Evolutionary conservation across 345 rosid species (phyloP).

Genomic region (Brassica juncea): DNA sequence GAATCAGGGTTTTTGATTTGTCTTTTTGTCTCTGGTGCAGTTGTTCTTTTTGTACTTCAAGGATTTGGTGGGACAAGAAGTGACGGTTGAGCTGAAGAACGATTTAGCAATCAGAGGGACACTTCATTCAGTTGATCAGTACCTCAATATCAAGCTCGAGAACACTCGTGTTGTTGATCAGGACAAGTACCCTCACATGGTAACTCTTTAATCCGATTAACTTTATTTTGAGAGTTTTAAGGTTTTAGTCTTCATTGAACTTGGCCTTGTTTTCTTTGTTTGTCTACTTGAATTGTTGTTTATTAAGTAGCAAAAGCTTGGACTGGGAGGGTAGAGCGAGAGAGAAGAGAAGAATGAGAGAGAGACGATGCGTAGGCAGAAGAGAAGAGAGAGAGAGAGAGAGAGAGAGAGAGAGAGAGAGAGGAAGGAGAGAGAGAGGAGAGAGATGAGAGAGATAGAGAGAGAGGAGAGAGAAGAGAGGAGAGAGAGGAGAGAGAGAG

Average conservation of each 20-base stretch:
- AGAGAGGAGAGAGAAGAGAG: too few relatives aligned
- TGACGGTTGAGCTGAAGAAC: slow-evolving; percentile 97
- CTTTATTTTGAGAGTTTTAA: not conserved
- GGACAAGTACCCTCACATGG: slow-evolving; percentile 99
- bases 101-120: slow-evolving; percentile 99
- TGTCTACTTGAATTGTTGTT: slow-evolving; percentile 2
- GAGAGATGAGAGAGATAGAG: too few relatives aligned
- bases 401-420: too few relatives aligned
- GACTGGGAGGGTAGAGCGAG: too few relatives aligned
- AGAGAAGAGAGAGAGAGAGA: too few relatives aligned
- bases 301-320: not conserved
- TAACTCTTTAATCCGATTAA: slow-evolving; percentile 21
- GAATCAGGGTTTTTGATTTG: not conserved
- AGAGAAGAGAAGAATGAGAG: too few relatives aligned
- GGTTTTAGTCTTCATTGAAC: not conserved
- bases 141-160: slow-evolving; percentile 98
- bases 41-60: slow-evolving; percentile 99
- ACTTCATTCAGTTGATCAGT: slow-evolving; percentile 98
- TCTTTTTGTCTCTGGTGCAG: slow-evolving; percentile 44
- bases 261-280: not conserved
- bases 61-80: slow-evolving; percentile 99
- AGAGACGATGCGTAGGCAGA: too few relatives aligned
- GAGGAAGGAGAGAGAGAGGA: too few relatives aligned
- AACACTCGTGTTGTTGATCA: slow-evolving; percentile 99
- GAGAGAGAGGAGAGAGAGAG: too few relatives aligned